phyloP scores from a whole-genome alignment of 140 eudicot species.

The Cichorium intybus region DNA sequence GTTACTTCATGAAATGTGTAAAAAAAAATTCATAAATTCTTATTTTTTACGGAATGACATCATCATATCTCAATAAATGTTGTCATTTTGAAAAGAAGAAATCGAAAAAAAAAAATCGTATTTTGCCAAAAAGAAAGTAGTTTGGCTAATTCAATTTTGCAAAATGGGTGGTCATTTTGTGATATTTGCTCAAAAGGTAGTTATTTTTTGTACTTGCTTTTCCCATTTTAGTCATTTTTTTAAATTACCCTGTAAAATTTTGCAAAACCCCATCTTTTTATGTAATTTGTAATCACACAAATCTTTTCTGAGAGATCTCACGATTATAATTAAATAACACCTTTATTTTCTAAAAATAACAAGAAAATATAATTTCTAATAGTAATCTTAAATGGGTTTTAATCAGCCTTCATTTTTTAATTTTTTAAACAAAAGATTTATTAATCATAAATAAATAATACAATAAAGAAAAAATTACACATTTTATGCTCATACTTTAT shows the following conservation, averaged over 20 bases:
- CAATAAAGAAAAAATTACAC: background rate
- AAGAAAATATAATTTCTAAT: too few relatives aligned
- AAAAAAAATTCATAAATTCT: too few relatives aligned
- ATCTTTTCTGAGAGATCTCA: background rate
- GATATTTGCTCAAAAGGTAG: background rate
- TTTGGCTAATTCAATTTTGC: background rate
- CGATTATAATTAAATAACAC: background rate
- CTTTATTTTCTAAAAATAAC: too few relatives aligned
- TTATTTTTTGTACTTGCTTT: too few relatives aligned
- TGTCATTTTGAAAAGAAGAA: too few relatives aligned
- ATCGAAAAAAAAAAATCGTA: background rate
- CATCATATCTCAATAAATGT: too few relatives aligned
- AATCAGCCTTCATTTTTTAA: background rate
- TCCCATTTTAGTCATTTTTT: background rate
- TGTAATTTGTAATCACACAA: background rate
- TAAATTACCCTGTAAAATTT: background rate
- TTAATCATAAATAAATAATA: background rate
- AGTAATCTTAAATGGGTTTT: background rate
- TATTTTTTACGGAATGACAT: background rate
- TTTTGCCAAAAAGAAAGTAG: background rate
- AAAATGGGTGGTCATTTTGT: too few relatives aligned
- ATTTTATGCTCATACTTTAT: too few relatives aligned
- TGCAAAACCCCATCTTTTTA: background rate
- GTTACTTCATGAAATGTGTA: background rate
- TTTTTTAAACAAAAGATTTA: background rate